Base-by-base conservation (phyloP, 164 flowering plant genomes). In the Kalanchoe fedtschenkoi region DNA sequence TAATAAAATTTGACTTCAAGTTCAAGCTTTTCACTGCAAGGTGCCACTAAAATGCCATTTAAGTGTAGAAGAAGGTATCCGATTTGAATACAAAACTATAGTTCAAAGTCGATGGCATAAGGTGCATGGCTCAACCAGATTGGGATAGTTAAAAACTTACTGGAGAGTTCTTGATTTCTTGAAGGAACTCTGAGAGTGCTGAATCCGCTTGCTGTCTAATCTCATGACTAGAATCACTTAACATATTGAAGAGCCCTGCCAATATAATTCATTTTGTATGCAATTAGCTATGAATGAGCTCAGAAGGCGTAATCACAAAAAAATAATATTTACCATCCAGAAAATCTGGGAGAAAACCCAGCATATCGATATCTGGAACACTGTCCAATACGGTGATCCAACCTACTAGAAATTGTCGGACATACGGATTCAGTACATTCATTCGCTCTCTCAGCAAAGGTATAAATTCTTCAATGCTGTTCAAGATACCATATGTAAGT, bases 341-440 rank as follows among this genome's bases (percentile, higher is more conserved):
- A 78, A 93, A 93, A 82, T 93, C 97, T 53, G 99, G 99, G 75
- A 93, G 99, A 68, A 93, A 93, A 61, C 99, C 99, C 73, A 93
- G 81, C 99, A 93, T 90, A 69, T 93, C 99, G 61, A 93, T 90
- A 65, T 90, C 97, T 26, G 99, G 99, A 71, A 90, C 97, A 76
- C 99, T 88, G 70, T 93, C 99, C 72, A 93, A 69, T 13, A 93
- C 99, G 62, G 99, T 93, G 63, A 93, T 90, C 99, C 99, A 93
- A 73, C 99, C 99, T 30, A 93, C 96, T 79, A 93, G 79, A 80
- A 93, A 93, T 66, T 93, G 97, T 51, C 99, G 96, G 37, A 90
- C 97, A 75, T 77, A 85, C 46, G 97, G 93, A 69, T 84, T 91
- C 21, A 88, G 68, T 67, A 95, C 83, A 81, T 87, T 84, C 96